Percentiles rank a stretch among this genome's conserved stretches.
Conservation (phyloP, 2,329 filamentous ascomycete species). For the Fusarium udum region DNA sequence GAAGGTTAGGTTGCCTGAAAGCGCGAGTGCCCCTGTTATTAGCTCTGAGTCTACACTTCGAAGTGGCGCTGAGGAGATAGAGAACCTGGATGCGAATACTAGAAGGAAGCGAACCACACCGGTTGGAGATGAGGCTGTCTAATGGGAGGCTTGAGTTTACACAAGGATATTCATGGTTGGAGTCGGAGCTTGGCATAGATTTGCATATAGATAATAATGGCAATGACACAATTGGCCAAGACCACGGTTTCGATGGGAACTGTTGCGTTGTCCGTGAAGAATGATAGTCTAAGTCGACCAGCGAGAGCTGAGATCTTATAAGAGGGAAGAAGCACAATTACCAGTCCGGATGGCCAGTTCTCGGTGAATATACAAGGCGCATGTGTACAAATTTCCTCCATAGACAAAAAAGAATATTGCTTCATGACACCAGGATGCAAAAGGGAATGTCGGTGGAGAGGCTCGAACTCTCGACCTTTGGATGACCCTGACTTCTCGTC, state of each 20-base stretch:
- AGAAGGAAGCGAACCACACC: slow-evolving; percentile 24
- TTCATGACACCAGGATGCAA: not conserved
- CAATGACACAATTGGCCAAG: not conserved
- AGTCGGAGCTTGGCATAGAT: not conserved
- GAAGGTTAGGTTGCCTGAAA: slow-evolving; percentile 26
- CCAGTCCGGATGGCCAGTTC: accelerated
- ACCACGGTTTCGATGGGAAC: not conserved
- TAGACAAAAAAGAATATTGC: not conserved
- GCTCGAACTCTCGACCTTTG: slow-evolving; percentile 45
- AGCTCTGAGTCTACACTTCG: slow-evolving; percentile 19
- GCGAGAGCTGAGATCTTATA: too few species aligned
- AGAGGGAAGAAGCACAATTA: not conserved
- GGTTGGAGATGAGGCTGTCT: slow-evolving; percentile 35
- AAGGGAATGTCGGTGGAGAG: slow-evolving; percentile 9
- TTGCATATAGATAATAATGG: not conserved
- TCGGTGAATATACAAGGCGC: not conserved
- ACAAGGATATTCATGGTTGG: not conserved
- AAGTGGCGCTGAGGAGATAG: slow-evolving; percentile 32
- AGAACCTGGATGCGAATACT: slow-evolving; percentile 23
- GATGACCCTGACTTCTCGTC: slow-evolving; percentile 33
- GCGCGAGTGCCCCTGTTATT: slow-evolving; percentile 6
- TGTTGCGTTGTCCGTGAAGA: not conserved
- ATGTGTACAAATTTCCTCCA: not conserved
- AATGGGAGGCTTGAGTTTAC: not conserved
- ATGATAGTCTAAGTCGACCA: not conserved